phyloP scores from a whole-genome alignment of 345 rosid genomes.

The Lepidium africanum region DNA sequence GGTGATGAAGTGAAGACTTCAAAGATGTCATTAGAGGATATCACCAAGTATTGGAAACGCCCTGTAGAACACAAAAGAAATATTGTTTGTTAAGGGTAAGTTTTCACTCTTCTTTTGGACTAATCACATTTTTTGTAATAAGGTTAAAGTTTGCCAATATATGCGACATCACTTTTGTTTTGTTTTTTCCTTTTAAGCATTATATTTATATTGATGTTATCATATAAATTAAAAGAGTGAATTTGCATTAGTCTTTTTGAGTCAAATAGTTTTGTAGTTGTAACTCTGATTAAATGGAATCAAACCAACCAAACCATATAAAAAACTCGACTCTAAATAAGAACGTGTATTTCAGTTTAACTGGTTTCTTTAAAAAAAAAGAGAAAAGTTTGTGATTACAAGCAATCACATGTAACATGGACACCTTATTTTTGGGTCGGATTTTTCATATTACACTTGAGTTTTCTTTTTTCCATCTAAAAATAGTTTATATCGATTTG shows the following conservation, averaged over 20 bases:
- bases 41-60: slow-evolving; percentile 49
- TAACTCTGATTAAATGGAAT: neutral
- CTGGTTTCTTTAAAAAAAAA: too few species aligned
- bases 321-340: too few species aligned
- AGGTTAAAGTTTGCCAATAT: neutral
- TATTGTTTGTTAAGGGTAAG: slow-evolving; percentile 31
- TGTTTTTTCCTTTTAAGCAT: neutral
- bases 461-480: too few species aligned
- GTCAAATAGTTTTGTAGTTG: neutral
- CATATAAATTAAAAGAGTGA: neutral
- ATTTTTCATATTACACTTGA: too few species aligned
- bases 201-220: neutral
- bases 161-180: neutral
- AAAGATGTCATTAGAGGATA: slow-evolving; percentile 44
- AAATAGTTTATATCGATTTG: too few species aligned
- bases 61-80: slow-evolving; percentile 38
- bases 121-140: slow-evolving; percentile 3
- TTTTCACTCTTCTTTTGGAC: neutral
- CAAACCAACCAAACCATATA: neutral
- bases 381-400: too few species aligned
- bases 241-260: neutral
- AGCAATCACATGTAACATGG: too few species aligned
- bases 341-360: too few species aligned
- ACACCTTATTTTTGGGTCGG: too few species aligned
- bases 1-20: slow-evolving; percentile 31